Conservation (phyloP, 2,329 filamentous ascomycete species). For the Epicoccum sorghinum region DNA sequence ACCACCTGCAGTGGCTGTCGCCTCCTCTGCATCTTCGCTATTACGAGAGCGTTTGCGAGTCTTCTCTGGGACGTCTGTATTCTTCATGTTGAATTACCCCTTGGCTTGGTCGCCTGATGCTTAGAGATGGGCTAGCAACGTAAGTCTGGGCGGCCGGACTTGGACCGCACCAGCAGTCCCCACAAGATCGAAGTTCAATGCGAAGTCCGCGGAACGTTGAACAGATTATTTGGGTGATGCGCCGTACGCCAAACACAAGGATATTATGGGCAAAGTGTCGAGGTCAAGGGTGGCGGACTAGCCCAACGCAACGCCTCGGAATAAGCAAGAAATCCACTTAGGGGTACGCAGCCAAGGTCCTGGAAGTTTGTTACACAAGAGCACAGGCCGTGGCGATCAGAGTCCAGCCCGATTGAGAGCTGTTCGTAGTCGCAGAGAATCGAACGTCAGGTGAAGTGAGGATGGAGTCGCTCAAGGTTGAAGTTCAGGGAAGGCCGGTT, state of each 20-base stretch:
- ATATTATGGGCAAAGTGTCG: neutral
- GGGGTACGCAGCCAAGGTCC: neutral
- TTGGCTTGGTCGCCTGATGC: no score
- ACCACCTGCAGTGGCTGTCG: constrained; percentile 30
- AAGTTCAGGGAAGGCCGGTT: constrained; percentile 1
- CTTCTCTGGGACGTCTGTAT: constrained; percentile 12
- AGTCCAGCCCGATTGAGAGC: neutral
- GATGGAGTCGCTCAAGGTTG: neutral
- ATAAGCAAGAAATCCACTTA: constrained; percentile 11
- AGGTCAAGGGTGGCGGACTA: neutral
- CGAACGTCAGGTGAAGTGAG: neutral
- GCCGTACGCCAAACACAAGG: neutral
- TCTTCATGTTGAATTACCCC: constrained; percentile 28
- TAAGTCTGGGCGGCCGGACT: no score
- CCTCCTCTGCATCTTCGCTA: constrained; percentile 33
- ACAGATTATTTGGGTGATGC: neutral
- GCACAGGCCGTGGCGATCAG: constrained; percentile 1
- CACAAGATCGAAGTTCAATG: neutral
- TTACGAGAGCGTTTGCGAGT: constrained; percentile 41
- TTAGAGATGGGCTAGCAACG: no score
- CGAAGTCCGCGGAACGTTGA: neutral
- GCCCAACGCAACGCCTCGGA: constrained; percentile 13
- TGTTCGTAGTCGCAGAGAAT: neutral
- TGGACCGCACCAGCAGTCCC: no score
- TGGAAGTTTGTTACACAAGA: neutral